These are phyloP conservation scores for Fragosphaeria purpurea DNA, from an alignment of 2,329 filamentous ascomycete species.

Conservation along the genomic window DNA sequence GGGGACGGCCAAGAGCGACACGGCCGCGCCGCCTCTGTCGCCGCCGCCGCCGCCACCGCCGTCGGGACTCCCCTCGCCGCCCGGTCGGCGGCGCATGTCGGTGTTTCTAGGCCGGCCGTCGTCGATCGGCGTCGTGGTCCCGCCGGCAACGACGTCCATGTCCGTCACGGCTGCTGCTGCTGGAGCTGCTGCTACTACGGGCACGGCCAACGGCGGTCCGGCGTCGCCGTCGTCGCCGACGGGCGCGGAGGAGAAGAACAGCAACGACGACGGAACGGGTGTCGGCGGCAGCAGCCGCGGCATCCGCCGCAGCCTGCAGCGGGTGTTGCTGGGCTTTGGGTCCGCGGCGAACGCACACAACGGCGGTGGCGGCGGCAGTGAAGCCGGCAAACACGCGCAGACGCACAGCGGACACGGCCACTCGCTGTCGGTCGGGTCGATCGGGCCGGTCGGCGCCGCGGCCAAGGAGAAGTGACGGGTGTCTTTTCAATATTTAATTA, in stretches of 20 bases:
- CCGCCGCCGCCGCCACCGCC: constrained; percentile 1
- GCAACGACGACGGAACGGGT: constrained; percentile 5
- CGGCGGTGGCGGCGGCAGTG: too few species aligned
- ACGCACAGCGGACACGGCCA: constrained; percentile 11
- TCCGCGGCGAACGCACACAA: too few species aligned
- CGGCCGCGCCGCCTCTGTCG: background rate
- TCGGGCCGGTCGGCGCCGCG: too few species aligned
- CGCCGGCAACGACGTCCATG: background rate
- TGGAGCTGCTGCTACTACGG: too few species aligned
- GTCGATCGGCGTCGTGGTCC: background rate
- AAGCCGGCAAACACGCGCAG: too few species aligned
- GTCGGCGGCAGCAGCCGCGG: constrained; percentile 15
- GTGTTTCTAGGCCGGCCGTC: constrained; percentile 4
- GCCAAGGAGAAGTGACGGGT: background rate
- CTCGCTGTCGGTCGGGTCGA: constrained; percentile 1
- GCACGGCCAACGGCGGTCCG: too few species aligned
- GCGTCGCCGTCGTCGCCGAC: background rate
- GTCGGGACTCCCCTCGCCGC: too few species aligned
- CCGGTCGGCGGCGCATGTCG: constrained; percentile 12
- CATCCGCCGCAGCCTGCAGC: constrained; percentile 24
- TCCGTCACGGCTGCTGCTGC: background rate
- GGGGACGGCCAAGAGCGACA: constrained; percentile 3
- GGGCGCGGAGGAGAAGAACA: constrained; percentile 4
- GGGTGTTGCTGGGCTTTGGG: constrained; percentile 24
- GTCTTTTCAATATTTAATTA: background rate